Percentiles rank a stretch among this genome's conserved stretches.
Conservation (phyloP, 23 red algal genomes). For the Gracilaria gracilis region DNA sequence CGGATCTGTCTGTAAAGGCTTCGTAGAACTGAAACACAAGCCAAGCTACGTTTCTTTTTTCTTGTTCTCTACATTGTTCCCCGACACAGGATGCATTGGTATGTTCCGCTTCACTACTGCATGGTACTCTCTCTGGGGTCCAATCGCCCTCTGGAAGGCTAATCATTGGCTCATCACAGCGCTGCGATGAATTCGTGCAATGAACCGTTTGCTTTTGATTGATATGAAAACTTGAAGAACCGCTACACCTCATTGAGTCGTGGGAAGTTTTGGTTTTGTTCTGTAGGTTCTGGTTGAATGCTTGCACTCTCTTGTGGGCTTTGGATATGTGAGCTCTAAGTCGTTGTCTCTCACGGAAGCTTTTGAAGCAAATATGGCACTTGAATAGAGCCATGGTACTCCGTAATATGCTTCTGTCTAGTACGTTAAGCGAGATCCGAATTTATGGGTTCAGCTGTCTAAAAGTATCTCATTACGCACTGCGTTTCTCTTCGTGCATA, state of each 20-base stretch:
- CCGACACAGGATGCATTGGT: neutral
- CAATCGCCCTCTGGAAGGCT: too few species aligned
- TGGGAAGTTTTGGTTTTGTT: neutral
- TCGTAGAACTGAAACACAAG: neutral
- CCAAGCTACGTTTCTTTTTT: neutral
- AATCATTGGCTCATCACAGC: too few species aligned
- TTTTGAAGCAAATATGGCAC: neutral
- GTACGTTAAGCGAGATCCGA: too few species aligned
- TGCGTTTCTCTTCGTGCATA: too few species aligned
- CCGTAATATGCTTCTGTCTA: too few species aligned
- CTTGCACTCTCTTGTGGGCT: neutral
- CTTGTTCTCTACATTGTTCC: too few species aligned
- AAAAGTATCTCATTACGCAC: too few species aligned
- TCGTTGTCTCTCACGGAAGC: neutral
- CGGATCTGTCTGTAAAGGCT: neutral
- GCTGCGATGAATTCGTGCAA: too few species aligned
- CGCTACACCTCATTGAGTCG: neutral
- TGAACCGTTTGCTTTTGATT: too few species aligned
- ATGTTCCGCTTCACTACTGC: neutral
- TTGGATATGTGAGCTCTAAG: neutral
- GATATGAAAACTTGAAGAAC: neutral
- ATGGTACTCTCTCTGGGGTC: too few species aligned
- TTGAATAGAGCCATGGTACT: too few species aligned
- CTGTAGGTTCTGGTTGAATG: neutral
- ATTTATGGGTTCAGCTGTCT: too few species aligned